A percentile compares a stretch with the other conserved stretches of the same genome.
phyloP scores from a whole-genome alignment of 306 rosid species.

The Vicia faba region DNA sequence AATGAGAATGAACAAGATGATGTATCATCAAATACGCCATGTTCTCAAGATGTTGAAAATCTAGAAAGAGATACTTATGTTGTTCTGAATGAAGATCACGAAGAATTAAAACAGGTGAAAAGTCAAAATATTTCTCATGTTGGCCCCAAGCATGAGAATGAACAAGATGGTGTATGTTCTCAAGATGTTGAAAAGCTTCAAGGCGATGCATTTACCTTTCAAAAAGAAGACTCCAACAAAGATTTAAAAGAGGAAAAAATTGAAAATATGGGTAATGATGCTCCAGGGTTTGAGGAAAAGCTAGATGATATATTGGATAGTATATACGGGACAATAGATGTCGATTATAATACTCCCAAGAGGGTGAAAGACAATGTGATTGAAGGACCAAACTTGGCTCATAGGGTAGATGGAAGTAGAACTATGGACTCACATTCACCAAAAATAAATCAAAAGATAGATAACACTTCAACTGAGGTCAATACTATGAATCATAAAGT shows the following conservation, averaged over 20 bases:
- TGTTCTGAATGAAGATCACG: slow-evolving; percentile 31
- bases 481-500: slow-evolving; percentile 63
- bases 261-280: slow-evolving; percentile 26
- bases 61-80: too few species aligned
- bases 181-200: slow-evolving; percentile 37
- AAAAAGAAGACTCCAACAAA: slow-evolving; percentile 36
- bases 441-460: not conserved
- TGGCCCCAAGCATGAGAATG: slow-evolving; percentile 9
- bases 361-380: slow-evolving; percentile 24
- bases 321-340: slow-evolving; percentile 19
- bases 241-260: slow-evolving; percentile 29
- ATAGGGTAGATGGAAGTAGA: slow-evolving; percentile 18
- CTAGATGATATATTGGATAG: slow-evolving; percentile 33
- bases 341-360: slow-evolving; percentile 28
- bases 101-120: slow-evolving; percentile 33
- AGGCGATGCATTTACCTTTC: slow-evolving; percentile 31
- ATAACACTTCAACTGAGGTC: slow-evolving; percentile 50
- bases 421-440: too few species aligned
- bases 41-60: slow-evolving; percentile 39
- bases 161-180: slow-evolving; percentile 37
- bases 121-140: slow-evolving; percentile 22
- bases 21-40: not conserved
- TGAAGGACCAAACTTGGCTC: slow-evolving; percentile 16
- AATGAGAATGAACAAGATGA: slow-evolving; percentile 33
- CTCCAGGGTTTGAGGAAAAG: slow-evolving; percentile 24